Evolutionary conservation across 2,329 filamentous ascomycete genomes (phyloP), one percentile per base, ranked within the genome.

Genomic region (Thelonectria blattea): DNA sequence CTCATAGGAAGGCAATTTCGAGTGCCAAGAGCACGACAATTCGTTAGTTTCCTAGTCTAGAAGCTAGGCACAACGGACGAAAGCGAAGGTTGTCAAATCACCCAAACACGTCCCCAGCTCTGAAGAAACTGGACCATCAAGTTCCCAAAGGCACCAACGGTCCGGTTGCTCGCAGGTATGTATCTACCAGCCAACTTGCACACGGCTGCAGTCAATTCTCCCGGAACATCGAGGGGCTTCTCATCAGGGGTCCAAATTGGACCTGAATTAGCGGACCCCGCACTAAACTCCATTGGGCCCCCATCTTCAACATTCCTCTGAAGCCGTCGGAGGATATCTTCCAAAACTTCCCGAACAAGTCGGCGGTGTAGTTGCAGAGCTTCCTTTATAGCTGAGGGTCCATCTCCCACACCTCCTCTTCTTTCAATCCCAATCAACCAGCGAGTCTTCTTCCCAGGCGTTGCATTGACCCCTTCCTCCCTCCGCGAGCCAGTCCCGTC

Each of bases 301-400:
- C 52, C 46, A 62, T 49, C 60, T 64, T 41, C 45, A 48, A 37
- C n/a, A 41, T 24, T 39, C 39, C 45, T 60, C 48, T 32, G 42
- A 46, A 27, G 24, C 46, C 52, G 22, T 49, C 57, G 46, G 52
- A 59, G 58, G 49, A 55, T 61, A 71, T 68, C 68, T 14, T 71
- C 69, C 67, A 70, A 69, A 58, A 67, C 62, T 63, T 68, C 60
- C 69, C 62, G 61, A 69, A 65, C 59, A 70, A 71, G 69, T 71
- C 69, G 69, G 69, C 69, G 69, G 69, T 71, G 67, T 64, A 63
- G 60, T 70, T 34, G 30, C 51, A 52, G 50, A 56, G 52, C 57
- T 54, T 39, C 43, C 52, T 51, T 37, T 49, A 50, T 45, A 51
- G 30, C 52, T 56, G 12, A 43, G 42, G 39, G 42, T 24, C 34